phyloP scores from a whole-genome alignment of 1,284 basidiomycete genomes.

The Schizopora paradoxa region DNA sequence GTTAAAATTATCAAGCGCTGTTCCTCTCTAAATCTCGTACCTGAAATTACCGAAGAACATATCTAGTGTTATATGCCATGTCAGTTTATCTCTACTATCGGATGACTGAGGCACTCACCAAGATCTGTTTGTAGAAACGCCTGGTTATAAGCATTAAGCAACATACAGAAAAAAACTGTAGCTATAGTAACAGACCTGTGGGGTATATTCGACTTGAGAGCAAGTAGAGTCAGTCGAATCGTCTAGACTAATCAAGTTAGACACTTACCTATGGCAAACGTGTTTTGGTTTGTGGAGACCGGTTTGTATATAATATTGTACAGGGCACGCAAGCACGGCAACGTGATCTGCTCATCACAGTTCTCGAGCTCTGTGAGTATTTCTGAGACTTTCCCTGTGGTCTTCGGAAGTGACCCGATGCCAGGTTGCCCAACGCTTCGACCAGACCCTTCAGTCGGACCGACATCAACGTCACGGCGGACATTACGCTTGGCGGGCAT shows the following conservation, averaged over 20 bases:
- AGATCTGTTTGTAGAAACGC: constrained; percentile 22
- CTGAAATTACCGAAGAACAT: constrained; percentile 23
- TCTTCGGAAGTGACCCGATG: constrained; percentile 5
- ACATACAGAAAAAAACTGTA: too few species aligned
- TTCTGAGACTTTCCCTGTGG: constrained; percentile 2
- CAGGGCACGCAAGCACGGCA: constrained; percentile 21
- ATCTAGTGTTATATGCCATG: not conserved
- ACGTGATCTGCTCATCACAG: constrained; percentile 20
- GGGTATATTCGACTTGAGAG: constrained; percentile 21
- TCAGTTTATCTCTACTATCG: not conserved
- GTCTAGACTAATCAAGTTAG: not conserved
- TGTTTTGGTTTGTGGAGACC: constrained; percentile 17
- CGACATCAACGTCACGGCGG: not conserved
- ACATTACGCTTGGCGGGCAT: constrained; percentile 18
- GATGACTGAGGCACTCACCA: not conserved
- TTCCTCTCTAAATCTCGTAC: constrained; percentile 5
- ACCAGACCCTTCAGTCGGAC: not conserved
- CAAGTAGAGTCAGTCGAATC: not conserved
- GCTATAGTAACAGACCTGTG: too few species aligned
- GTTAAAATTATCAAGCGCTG: constrained; percentile 7
- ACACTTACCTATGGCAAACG: constrained; percentile 15
- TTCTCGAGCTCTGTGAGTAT: constrained; percentile 17
- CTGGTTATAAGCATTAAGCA: too few species aligned
- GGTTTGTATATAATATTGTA: constrained; percentile 18
- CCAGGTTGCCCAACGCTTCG: constrained; percentile 7